Conservation (phyloP, 148 eudicot species). For the Fagopyrum homotropicum region DNA sequence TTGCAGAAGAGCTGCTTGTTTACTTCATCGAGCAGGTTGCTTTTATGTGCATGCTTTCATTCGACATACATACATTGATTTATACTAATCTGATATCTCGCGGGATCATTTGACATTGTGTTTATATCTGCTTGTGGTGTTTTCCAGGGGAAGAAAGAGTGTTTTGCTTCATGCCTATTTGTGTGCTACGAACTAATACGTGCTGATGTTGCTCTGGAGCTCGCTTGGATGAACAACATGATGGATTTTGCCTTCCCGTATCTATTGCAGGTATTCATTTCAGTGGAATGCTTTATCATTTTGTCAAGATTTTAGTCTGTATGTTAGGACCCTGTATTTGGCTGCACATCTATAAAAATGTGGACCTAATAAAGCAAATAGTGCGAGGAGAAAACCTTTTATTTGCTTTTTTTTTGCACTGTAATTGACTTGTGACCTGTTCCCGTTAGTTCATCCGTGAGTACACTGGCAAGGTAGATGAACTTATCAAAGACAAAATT, state of each 20-base stretch:
- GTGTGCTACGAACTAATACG: constrained; percentile 87
- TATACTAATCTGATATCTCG: neutral
- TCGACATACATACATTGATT: neutral
- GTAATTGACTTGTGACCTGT: constrained; percentile 2
- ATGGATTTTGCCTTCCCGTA: constrained; percentile 97
- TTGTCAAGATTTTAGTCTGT: neutral
- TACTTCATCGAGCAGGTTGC: constrained; percentile 87
- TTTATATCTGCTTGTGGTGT: constrained; percentile 4
- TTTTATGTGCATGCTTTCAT: neutral
- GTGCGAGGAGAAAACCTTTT: neutral
- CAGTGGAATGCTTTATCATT: neutral
- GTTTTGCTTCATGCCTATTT: constrained; percentile 94
- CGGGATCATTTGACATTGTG: neutral
- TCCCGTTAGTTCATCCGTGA: constrained; percentile 78
- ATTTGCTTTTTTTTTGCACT: neutral
- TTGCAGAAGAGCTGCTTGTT: constrained; percentile 91
- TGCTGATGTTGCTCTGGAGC: constrained; percentile 83
- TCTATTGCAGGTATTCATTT: constrained; percentile 61
- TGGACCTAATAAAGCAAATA: too few relatives aligned
- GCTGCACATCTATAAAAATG: neutral
- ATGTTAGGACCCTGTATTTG: neutral
- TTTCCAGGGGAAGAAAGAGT: constrained; percentile 95
- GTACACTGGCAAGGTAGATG: constrained; percentile 96
- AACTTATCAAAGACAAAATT: constrained; percentile 75
- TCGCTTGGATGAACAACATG: constrained; percentile 98